Evolutionary conservation across 345 rosid genomes (phyloP), one percentile per base, ranked within the genome.

Genomic region (Abelmoschus esculentus): DNA sequence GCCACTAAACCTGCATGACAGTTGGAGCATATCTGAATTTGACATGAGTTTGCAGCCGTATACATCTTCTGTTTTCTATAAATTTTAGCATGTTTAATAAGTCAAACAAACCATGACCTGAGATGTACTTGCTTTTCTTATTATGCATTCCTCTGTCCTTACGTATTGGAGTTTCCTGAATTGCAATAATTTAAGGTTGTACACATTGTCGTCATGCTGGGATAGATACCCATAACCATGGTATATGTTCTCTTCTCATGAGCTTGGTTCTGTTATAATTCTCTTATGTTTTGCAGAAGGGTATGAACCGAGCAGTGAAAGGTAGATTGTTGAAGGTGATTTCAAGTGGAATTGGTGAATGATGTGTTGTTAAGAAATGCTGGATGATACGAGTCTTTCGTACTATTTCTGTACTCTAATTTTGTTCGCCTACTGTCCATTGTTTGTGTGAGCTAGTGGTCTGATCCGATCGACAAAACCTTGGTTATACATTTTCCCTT

Each of bases 221-320:
- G 42, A 38, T 38, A 38, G 42, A 38, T 38, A 38, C 42, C n/a
- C 9, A 14, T 64, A 1, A 46, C 29, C 42, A 28, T 17, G 15
- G 29, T 19, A 5, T 54, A n/a, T 8, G 18, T 61, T n/a, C 54
- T 9, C 17, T 31, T 11, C 7, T 1, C 29, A 7, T 18, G 1
- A 10, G 19, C 46, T 42, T 18, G 19, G 19, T 22, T 22, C 26
- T 22, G 26, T 22, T 22, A 22, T 22, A 22, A 22, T 22, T 22
- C 1, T 22, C 0, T 22, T 22, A 22, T 52, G 56, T 13, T 46
- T 70, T 67, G 80, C 68, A 42, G 46, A 85, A 84, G 81, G 80
- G 80, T 73, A 73, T 84, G 55, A 84, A 80, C 70, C 74, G 60
- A 53, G 66, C 60, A 6, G 73, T n/a, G 49, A 81, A 73, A 58